A percentile compares a stretch with the other conserved stretches of the same genome.
These are phyloP conservation scores for Boletellus ananas DNA, from an alignment of 768 basidiomycete genomes.

Conservation along the genomic window DNA sequence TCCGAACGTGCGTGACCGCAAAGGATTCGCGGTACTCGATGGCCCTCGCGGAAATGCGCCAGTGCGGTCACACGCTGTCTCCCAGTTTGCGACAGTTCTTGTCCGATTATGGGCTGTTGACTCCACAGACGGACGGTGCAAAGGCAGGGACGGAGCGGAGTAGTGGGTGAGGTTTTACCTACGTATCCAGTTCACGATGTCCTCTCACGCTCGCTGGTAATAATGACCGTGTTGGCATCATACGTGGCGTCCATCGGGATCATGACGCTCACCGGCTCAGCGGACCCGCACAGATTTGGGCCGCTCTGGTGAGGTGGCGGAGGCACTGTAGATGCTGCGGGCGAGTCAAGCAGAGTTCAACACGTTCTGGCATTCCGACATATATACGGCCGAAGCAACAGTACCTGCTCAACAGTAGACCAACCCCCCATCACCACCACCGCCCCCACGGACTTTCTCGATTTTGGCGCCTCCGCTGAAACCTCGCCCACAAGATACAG, in stretches of 20 bases:
- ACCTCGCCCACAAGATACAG: too few relatives aligned
- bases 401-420: constrained; percentile 20
- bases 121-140: background rate
- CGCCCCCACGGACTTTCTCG: constrained; percentile 10
- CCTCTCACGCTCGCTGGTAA: background rate
- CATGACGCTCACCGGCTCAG: background rate
- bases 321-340: background rate
- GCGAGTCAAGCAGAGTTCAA: constrained; percentile 18
- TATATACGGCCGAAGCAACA: constrained; percentile 28
- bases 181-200: too few relatives aligned
- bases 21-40: constrained; percentile 61
- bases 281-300: constrained; percentile 5
- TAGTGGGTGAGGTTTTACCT: background rate
- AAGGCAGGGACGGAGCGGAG: background rate
- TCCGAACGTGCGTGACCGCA: constrained; percentile 51
- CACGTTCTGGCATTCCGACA: constrained; percentile 29
- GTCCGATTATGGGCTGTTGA: constrained; percentile 10
- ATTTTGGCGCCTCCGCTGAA: constrained; percentile 3
- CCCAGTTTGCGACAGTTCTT: constrained; percentile 32
- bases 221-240: background rate
- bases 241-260: background rate
- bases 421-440: constrained; percentile 13
- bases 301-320: background rate
- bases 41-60: constrained; percentile 68
- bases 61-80: constrained; percentile 49